Evolutionary conservation across 2,329 filamentous ascomycete species (phyloP), one percentile per base, ranked within the genome.

Genomic region (Metarhizium album): DNA sequence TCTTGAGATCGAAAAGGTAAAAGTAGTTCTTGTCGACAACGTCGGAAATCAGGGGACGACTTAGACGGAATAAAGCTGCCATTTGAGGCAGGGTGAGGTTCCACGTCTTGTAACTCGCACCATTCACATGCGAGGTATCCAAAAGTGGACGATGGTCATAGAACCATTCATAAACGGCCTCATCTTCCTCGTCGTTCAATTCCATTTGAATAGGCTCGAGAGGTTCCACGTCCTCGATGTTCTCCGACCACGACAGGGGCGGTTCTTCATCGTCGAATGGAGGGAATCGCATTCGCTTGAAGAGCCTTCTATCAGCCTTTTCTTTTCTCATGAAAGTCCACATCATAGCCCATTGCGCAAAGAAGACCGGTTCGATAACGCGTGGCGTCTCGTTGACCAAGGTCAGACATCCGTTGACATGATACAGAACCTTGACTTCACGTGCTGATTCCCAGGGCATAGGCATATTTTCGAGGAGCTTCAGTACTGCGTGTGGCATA

Each of bases 331-430:
- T 98, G 43, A 87, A 89, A 24, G 95, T 84, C 93, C 93, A 98
- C 93, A 98, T 98, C 50, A 91, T 95, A 13, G 93, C 93, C 93
- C 93, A 98, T 67, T 98, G 93, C 52, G 93, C 93, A 65, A 96
- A 90, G 69, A 95, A 98, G 3, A 98, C 87, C 0, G 93, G 93
- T 65, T 97, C 93, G 62, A 98, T 97, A 50, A 98, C 94, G 60
- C 94, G 82, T 14, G 94, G 93, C 6, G 85, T 89, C 73, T 98
- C 93, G 67, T 98, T 98, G 62, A 98, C 94, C 51, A 98, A 73
- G 2, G 93, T 98, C 70, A 98, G 70, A 64, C 94, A 98, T 29
- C 93, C 93, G 63, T 98, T 98, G 61, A 97, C 90, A 64, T 98
- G 93, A 67, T 98, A 98, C 13, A 98, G 76, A 27, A 98, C 93